A percentile compares a stretch with the other conserved stretches of the same genome.
Evolutionary conservation across 371 early-diverging fungal genomes (phyloP).

Genomic region (Mucor racemosus): DNA sequence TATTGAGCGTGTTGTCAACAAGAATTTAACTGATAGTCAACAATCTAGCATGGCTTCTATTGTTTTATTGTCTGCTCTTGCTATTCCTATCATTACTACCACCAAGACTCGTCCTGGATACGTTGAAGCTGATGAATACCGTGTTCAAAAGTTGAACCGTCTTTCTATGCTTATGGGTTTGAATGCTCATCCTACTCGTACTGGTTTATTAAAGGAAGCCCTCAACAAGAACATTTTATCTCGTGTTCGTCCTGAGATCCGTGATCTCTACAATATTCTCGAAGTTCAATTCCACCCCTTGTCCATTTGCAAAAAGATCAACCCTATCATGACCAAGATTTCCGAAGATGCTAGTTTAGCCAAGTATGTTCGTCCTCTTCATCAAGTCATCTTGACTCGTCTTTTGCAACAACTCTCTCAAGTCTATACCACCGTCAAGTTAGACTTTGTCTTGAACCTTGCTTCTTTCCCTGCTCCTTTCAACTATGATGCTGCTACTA

Average conservation of each 20-base stretch:
- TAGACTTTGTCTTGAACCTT: slow-evolving; percentile 88
- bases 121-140: slow-evolving; percentile 83
- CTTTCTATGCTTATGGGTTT: slow-evolving; percentile 89
- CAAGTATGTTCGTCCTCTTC: slow-evolving; percentile 92
- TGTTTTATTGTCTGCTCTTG: slow-evolving; percentile 90
- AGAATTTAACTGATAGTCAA: slow-evolving; percentile 72
- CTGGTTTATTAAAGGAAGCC: slow-evolving; percentile 88
- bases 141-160: slow-evolving; percentile 81
- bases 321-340: slow-evolving; percentile 79
- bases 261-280: slow-evolving; percentile 91
- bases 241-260: slow-evolving; percentile 88
- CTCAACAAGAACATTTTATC: slow-evolving; percentile 84
- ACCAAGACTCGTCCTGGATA: slow-evolving; percentile 73
- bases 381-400: slow-evolving; percentile 93
- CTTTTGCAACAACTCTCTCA: slow-evolving; percentile 95
- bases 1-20: slow-evolving; percentile 76
- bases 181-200: slow-evolving; percentile 85
- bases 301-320: slow-evolving; percentile 94
- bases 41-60: slow-evolving; percentile 86
- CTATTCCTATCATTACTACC: slow-evolving; percentile 87
- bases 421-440: slow-evolving; percentile 95
- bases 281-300: slow-evolving; percentile 98
- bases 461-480: slow-evolving; percentile 88
- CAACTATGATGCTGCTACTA: slow-evolving; percentile 83
- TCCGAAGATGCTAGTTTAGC: slow-evolving; percentile 76